A percentile compares a stretch with the other conserved stretches of the same genome.
These are phyloP conservation scores for Coemansia sp. DNA, from an alignment of 192 early-diverging fungal genomes.

Conservation along the genomic window DNA sequence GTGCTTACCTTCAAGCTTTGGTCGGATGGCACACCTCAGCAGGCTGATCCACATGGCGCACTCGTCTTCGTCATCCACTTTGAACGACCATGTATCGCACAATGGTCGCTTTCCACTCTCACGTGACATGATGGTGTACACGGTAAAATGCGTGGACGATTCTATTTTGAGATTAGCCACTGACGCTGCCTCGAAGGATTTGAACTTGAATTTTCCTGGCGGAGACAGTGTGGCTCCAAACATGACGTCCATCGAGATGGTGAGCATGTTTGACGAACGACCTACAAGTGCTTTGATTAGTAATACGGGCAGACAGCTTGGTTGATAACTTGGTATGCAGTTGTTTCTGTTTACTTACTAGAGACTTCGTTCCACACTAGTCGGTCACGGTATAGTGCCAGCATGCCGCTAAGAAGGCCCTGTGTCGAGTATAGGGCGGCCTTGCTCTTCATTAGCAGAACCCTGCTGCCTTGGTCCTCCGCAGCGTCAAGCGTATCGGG, in stretches of 20 bases:
- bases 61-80: slow-evolving; percentile 45
- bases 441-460: slow-evolving; percentile 41
- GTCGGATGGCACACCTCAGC: slow-evolving; percentile 44
- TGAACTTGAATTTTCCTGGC: slow-evolving; percentile 53
- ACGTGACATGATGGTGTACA: slow-evolving; percentile 48
- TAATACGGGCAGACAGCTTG: slow-evolving; percentile 1
- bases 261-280: slow-evolving; percentile 47
- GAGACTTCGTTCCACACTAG: slow-evolving; percentile 51
- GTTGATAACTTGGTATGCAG: not conserved
- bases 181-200: slow-evolving; percentile 45
- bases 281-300: slow-evolving; percentile 23
- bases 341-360: slow-evolving; percentile 25
- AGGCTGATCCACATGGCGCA: slow-evolving; percentile 42
- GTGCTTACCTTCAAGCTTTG: slow-evolving; percentile 37
- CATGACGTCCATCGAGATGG: slow-evolving; percentile 49
- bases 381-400: slow-evolving; percentile 38
- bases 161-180: slow-evolving; percentile 30
- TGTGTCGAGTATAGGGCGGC: slow-evolving; percentile 53
- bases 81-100: slow-evolving; percentile 57
- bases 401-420: slow-evolving; percentile 48
- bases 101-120: slow-evolving; percentile 47
- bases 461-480: slow-evolving; percentile 8
- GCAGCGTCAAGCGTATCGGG: slow-evolving; percentile 30
- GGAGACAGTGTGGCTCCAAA: slow-evolving; percentile 55
- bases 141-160: slow-evolving; percentile 55